Conservation (phyloP, 2,329 filamentous ascomycete genomes). For the Pestalotiopsis sp. region DNA sequence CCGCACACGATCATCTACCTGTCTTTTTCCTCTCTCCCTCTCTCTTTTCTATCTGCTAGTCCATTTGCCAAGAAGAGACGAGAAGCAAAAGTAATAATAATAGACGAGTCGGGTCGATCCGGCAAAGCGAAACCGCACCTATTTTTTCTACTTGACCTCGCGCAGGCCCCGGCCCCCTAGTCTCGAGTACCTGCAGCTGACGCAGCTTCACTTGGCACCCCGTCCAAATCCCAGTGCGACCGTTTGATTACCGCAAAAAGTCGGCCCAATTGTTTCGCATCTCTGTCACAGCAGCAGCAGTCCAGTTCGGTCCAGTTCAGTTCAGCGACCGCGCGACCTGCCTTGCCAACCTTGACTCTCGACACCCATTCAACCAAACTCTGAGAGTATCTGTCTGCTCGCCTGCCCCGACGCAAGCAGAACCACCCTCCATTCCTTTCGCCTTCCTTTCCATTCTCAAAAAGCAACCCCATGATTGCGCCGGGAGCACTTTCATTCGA, state of each 20-base stretch:
- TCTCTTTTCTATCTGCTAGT: neutral
- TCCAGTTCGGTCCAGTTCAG: too few species aligned
- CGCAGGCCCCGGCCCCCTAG: neutral
- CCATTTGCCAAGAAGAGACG: neutral
- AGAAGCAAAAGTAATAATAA: neutral
- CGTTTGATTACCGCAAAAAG: constrained; percentile 13
- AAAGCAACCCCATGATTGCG: neutral
- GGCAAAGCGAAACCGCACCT: neutral
- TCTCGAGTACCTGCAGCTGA: constrained; percentile 4
- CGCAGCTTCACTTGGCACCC: constrained; percentile 12
- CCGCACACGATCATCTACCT: neutral
- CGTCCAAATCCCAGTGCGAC: constrained; percentile 11
- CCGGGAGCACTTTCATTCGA: neutral
- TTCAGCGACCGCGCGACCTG: neutral
- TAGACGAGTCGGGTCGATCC: neutral
- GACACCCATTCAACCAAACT: neutral
- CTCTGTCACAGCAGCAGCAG: neutral
- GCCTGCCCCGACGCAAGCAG: neutral
- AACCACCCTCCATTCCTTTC: neutral
- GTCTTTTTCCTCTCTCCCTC: neutral
- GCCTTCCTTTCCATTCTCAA: neutral
- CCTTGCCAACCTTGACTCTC: neutral
- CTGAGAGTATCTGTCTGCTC: neutral
- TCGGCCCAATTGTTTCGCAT: constrained; percentile 9
- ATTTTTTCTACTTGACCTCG: neutral